Percentiles rank a stretch among this genome's conserved stretches.
phyloP scores from a whole-genome alignment of 2,329 filamentous ascomycete genomes.

The Verticillium nonalfalfae region DNA sequence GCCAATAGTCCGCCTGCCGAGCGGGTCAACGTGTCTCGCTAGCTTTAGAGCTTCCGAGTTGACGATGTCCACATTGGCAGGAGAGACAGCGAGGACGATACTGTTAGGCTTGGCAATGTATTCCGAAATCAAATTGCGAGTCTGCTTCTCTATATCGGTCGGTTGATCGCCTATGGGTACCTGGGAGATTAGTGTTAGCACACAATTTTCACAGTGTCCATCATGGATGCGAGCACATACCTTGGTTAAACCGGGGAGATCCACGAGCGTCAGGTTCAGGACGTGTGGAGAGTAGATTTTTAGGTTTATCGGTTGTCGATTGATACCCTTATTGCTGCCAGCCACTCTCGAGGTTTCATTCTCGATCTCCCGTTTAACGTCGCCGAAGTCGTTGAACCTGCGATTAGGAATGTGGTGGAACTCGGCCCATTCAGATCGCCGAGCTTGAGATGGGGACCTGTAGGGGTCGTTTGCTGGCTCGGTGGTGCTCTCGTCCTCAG shows the following conservation, averaged over 20 bases:
- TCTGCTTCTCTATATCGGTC: conserved; percentile 97
- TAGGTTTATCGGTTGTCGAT: conserved; percentile 92
- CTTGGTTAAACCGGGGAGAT: conserved; percentile 94
- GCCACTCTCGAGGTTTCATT: conserved; percentile 88
- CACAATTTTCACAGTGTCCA: background rate
- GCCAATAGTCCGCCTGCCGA: conserved; percentile 91
- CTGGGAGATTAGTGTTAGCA: conserved; percentile 27
- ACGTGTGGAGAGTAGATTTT: conserved; percentile 98
- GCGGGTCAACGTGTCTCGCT: conserved; percentile 90
- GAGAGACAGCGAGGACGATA: conserved; percentile 92
- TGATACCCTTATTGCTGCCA: conserved; percentile 97
- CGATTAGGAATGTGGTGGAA: conserved; percentile 92
- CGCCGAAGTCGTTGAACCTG: conserved; percentile 82
- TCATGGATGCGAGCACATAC: conserved; percentile 32
- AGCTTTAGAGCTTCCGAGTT: conserved; percentile 98
- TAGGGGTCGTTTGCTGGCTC: conserved; percentile 66
- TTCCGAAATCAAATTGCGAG: conserved; percentile 89
- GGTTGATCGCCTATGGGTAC: conserved; percentile 98
- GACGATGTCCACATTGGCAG: conserved; percentile 95
- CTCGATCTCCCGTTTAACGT: conserved; percentile 95
- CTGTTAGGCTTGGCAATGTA: conserved; percentile 99
- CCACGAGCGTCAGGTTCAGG: conserved; percentile 90
- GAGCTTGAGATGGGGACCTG: conserved; percentile 65
- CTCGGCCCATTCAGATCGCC: conserved; percentile 76
- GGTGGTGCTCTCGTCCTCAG: conserved; percentile 54